Evolutionary conservation across 768 basidiomycete genomes (phyloP), one percentile per base, ranked within the genome.

Genomic region (Mycena crocata): DNA sequence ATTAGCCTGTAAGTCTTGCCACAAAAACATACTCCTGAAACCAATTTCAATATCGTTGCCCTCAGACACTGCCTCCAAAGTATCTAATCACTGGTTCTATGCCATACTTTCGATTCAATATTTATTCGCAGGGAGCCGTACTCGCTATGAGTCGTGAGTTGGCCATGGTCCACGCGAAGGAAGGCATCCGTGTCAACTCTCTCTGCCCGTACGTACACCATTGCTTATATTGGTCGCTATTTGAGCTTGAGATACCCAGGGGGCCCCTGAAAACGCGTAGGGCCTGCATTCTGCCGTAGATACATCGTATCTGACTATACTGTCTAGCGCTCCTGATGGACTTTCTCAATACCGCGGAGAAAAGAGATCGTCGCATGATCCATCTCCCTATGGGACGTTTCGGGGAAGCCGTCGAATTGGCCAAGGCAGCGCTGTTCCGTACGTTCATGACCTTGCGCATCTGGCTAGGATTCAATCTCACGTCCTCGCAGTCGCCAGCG

Each of bases 81-180:
- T 91, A 68, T n/a, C 35, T 68, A 50, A 48, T 70, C 34, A 19
- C 31, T 55, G 57, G 50, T 69, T 39, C 34, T 26, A 26, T 26
- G 62, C n/a, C 42, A 31, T 54, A 24, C 57, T 23, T 54, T 54
- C 14, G 15, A 48, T 68, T 34, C 61, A 39, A 54, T 46, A 35
- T 39, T 23, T 21, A 57, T 67, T 69, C 31, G 45, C 70, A 94
- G 90, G 97, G 98, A 68, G 98, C 91, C 34, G 98, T 99, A n/a
- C 89, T 99, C 49, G 94, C 98, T 5, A 96, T 99, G 96, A 97
- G 95, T 19, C 90, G 98, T 40, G 98, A 99, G 76, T 85, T 99
- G 34, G 98, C 98, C 1, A 96, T 98, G 89, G 93, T 99, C 0
- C 98, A 99, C 78, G 98, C 98, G 46, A 86, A 92, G 67, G 98